Evolutionary conservation across 345 rosid genomes (phyloP).

Genomic region (Salix exigua): DNA sequence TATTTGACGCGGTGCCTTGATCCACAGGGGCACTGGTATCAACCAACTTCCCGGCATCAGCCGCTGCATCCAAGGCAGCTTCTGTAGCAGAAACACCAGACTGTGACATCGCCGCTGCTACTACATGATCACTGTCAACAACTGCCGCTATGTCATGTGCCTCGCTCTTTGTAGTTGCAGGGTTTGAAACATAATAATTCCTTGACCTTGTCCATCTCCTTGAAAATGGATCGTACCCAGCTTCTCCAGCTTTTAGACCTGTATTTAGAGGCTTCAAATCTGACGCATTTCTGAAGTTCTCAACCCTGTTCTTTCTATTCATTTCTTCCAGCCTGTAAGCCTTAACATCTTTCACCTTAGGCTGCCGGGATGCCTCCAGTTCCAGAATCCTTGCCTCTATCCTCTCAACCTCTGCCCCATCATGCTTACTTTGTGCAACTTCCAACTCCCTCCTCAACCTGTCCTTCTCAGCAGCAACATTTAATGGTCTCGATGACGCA

Average conservation of each 20-base stretch:
- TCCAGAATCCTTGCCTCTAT: constrained; percentile 67
- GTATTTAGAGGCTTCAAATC: constrained; percentile 55
- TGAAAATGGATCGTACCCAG: constrained; percentile 96
- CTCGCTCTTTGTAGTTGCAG: constrained; percentile 31
- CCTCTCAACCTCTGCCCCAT: constrained; percentile 72
- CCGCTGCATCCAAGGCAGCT: constrained; percentile 92
- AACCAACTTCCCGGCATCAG: constrained; percentile 89
- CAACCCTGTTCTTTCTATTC: constrained; percentile 91
- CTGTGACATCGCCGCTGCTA: constrained; percentile 21
- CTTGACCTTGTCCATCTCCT: constrained; percentile 98
- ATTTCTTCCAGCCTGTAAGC: constrained; percentile 89
- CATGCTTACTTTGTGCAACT: constrained; percentile 61
- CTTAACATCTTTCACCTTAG: constrained; percentile 62
- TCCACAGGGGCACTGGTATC: constrained; percentile 92
- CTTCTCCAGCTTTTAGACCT: constrained; percentile 88
- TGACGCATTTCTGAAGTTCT: constrained; percentile 92
- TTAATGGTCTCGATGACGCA: constrained; percentile 75
- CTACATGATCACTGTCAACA: constrained; percentile 26
- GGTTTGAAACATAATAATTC: constrained; percentile 70
- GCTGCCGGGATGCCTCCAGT: constrained; percentile 70
- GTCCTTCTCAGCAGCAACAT: constrained; percentile 96
- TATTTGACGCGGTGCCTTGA: constrained; percentile 69
- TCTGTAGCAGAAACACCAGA: constrained; percentile 61
- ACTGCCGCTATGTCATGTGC: constrained; percentile 24
- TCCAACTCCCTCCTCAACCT: constrained; percentile 84